These are phyloP conservation scores for Trametes maxima DNA, from an alignment of 768 basidiomycete genomes.

Conservation along the genomic window DNA sequence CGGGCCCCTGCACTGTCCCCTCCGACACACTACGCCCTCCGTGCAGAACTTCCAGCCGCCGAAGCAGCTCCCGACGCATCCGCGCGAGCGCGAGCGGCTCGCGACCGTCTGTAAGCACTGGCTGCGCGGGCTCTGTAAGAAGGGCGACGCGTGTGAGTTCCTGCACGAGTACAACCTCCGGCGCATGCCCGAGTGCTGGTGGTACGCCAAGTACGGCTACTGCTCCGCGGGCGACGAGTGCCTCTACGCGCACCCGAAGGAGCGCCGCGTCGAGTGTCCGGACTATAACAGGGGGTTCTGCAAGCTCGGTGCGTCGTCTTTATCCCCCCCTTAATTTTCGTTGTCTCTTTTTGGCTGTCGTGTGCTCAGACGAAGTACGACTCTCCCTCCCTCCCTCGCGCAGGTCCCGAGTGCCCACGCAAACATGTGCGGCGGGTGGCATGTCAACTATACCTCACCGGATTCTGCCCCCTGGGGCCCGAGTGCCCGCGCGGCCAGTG, in stretches of 20 bases:
- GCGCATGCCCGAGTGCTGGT: constrained; percentile 99
- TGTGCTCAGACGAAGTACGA: not conserved
- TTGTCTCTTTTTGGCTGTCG: not conserved
- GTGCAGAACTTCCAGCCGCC: constrained; percentile 88
- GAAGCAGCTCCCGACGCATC: constrained; percentile 79
- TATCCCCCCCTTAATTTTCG: not conserved
- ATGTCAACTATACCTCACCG: constrained; percentile 89
- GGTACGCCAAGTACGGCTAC: constrained; percentile 97
- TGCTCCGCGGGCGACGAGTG: constrained; percentile 98
- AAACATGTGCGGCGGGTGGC: constrained; percentile 92
- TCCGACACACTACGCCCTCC: constrained; percentile 90
- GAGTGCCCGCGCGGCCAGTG: constrained; percentile 91
- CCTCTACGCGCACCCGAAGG: constrained; percentile 93
- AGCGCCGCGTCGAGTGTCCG: constrained; percentile 89
- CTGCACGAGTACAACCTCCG: constrained; percentile 98
- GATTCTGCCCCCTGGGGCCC: constrained; percentile 89
- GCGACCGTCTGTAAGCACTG: constrained; percentile 99
- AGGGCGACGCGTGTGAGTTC: constrained; percentile 97
- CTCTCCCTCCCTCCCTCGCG: not conserved
- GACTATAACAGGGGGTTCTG: constrained; percentile 97
- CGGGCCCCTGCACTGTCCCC: constrained; percentile 87
- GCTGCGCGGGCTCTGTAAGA: constrained; percentile 97
- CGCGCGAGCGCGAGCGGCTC: constrained; percentile 78
- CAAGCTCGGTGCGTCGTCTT: constrained; percentile 69
- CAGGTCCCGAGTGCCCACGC: constrained; percentile 81